These are phyloP conservation scores for Claviceps africana DNA, from an alignment of 2,329 filamentous ascomycete genomes.

Conservation along the genomic window DNA sequence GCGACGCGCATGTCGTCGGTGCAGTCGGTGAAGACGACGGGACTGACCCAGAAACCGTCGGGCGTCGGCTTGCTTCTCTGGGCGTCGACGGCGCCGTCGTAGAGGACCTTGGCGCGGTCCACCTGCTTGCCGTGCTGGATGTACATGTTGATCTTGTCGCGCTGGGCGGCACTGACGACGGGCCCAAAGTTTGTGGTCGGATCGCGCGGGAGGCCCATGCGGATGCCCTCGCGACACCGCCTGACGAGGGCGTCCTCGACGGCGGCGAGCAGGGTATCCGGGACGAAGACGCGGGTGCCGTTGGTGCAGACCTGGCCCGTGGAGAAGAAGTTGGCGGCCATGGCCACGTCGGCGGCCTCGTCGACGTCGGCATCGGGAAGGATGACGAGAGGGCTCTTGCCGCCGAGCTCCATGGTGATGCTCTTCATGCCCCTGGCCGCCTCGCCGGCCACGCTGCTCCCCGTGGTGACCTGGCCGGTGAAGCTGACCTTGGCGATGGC, in stretches of 20 bases:
- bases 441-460: conserved; percentile 63
- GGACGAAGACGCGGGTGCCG: conserved; percentile 77
- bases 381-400: conserved; percentile 69
- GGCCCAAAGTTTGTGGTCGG: conserved; percentile 69
- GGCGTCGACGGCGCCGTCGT: conserved; percentile 50
- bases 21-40: conserved; percentile 78
- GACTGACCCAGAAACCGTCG: conserved; percentile 69
- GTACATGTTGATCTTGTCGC: conserved; percentile 64
- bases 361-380: conserved; percentile 68
- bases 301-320: conserved; percentile 89
- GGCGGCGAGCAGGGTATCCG: conserved; percentile 43
- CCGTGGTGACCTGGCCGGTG: conserved; percentile 75
- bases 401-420: conserved; percentile 83
- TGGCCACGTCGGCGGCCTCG: conserved; percentile 72
- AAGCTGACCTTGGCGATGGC: conserved; percentile 76
- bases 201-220: conserved; percentile 61
- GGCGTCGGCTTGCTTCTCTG: conserved; percentile 34
- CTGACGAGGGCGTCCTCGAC: conserved; percentile 55
- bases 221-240: conserved; percentile 48
- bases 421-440: conserved; percentile 75
- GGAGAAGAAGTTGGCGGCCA: conserved; percentile 91
- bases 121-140: conserved; percentile 59
- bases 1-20: conserved; percentile 69
- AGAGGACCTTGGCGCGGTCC: conserved; percentile 62
- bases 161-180: conserved; percentile 59